Evolutionary conservation across 176 grass and related monocot genomes (phyloP).

Genomic region (barley (Hordeum vulgare)): MorexV3_pseudomolecules_assembly NC_058519.1:353539645-353540144

Average conservation of each 20-base stretch:
- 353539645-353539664: too few relatives aligned
- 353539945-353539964: not conserved
- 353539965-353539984: too few relatives aligned
- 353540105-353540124: not conserved
- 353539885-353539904: not conserved
- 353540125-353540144: not conserved
- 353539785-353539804: not conserved
- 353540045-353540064: not conserved
- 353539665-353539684: too few relatives aligned
- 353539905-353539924: not conserved
- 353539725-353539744: not conserved
- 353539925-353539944: not conserved
- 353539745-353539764: not conserved
- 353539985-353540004: too few relatives aligned
- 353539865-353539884: not conserved
- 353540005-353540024: not conserved
- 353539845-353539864: not conserved
- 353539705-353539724: not conserved
- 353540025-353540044: not conserved
- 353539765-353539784: not conserved
- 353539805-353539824: not conserved
- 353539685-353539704: too few relatives aligned
- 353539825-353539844: not conserved
- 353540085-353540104: rapidly evolving
- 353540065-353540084: not conserved